These are phyloP conservation scores for Lactifluus piperatus DNA, from an alignment of 768 basidiomycete species.

Conservation along the genomic window DNA sequence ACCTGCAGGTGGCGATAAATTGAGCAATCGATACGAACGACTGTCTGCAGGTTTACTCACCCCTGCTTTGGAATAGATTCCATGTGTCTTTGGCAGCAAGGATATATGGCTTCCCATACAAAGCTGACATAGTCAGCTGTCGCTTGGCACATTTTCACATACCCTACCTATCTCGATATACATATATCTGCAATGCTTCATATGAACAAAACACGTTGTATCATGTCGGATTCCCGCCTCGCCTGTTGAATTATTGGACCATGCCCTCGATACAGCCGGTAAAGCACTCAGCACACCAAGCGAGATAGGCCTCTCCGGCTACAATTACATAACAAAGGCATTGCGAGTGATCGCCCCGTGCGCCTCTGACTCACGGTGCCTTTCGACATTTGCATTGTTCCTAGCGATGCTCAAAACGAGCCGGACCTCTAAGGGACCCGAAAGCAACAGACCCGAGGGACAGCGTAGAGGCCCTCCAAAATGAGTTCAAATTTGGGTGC, in stretches of 20 bases:
- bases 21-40: slow-evolving; percentile 1
- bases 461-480: slow-evolving; percentile 65
- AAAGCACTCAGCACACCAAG: slow-evolving; percentile 73
- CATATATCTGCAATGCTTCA: slow-evolving; percentile 43
- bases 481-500: slow-evolving; percentile 60
- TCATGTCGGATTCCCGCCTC: slow-evolving; percentile 4
- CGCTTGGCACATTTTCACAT: neutral
- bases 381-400: slow-evolving; percentile 52
- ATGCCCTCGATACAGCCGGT: slow-evolving; percentile 59
- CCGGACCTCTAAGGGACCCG: slow-evolving; percentile 66
- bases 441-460: slow-evolving; percentile 84
- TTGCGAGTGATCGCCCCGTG: neutral
- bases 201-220: neutral
- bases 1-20: slow-evolving; percentile 19
- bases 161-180: slow-evolving; percentile 71
- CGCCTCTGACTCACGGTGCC: slow-evolving; percentile 45
- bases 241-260: slow-evolving; percentile 78
- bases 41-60: slow-evolving; percentile 23
- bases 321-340: neutral
- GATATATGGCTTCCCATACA: slow-evolving; percentile 81
- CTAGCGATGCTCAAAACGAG: slow-evolving; percentile 50
- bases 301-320: slow-evolving; percentile 68
- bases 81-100: slow-evolving; percentile 78
- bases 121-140: slow-evolving; percentile 33
- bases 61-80: slow-evolving; percentile 66